These are phyloP conservation scores for Entomophthora muscae DNA, from an alignment of 371 early-diverging fungal genomes.

Conservation along the genomic window DNA sequence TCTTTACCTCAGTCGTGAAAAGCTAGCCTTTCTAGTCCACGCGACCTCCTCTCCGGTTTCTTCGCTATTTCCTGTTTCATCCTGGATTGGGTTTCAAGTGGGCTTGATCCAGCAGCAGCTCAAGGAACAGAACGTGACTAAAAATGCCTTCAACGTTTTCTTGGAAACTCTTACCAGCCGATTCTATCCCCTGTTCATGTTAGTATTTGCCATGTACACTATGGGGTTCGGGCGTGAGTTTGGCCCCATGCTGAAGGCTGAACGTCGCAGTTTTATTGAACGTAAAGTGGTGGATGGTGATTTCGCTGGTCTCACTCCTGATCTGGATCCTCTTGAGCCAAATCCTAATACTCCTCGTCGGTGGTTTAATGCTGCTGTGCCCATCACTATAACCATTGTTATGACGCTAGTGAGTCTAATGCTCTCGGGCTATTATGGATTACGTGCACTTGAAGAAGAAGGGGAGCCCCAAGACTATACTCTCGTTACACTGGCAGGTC, in stretches of 20 bases:
- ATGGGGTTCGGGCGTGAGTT: background rate
- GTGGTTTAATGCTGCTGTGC: slow-evolving; percentile 9
- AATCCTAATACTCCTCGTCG: background rate
- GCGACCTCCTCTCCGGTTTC: slow-evolving; percentile 6
- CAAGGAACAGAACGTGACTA: background rate
- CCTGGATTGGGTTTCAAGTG: slow-evolving; percentile 9
- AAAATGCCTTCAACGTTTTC: slow-evolving; percentile 5
- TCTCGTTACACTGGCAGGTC: background rate
- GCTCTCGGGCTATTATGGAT: slow-evolving; percentile 1
- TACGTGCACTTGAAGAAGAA: background rate
- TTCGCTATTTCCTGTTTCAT: slow-evolving; percentile 1
- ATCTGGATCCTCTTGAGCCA: slow-evolving; percentile 2
- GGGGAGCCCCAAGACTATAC: background rate
- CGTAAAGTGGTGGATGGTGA: background rate
- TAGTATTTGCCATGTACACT: background rate
- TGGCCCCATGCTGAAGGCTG: slow-evolving; percentile 7
- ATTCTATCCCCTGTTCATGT: slow-evolving; percentile 4
- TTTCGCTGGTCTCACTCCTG: background rate
- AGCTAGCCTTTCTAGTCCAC: slow-evolving; percentile 9
- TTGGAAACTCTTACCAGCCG: background rate
- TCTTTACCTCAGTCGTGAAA: slow-evolving; percentile 1
- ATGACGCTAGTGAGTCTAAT: slow-evolving; percentile 4
- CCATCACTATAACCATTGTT: slow-evolving; percentile 1
- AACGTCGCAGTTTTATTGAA: background rate
- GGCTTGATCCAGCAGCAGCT: slow-evolving; percentile 5